A percentile compares a stretch with the other conserved stretches of the same genome.
Conservation (phyloP, 208 protist species). For the Trypanosoma brucei region DNA sequence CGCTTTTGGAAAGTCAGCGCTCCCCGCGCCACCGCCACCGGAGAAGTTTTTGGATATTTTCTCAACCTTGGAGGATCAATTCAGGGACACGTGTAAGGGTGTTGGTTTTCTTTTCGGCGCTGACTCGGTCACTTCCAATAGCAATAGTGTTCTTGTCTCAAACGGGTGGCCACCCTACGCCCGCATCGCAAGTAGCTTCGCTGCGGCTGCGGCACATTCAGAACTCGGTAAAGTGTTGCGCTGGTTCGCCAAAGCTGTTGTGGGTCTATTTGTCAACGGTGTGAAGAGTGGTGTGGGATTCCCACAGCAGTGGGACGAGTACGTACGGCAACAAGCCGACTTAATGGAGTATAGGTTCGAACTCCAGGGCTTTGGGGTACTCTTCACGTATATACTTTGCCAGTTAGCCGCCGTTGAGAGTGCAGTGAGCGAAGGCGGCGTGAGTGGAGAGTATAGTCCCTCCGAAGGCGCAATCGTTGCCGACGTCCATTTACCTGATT, state of each 20-base stretch:
- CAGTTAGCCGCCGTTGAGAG: conserved; percentile 38
- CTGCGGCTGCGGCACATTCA: conserved; percentile 54
- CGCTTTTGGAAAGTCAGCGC: conserved; percentile 23
- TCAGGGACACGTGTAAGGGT: background rate
- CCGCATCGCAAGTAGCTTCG: conserved; percentile 52
- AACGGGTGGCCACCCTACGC: conserved; percentile 28
- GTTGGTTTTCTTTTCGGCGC: conserved; percentile 14
- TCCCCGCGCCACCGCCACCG: conserved; percentile 29
- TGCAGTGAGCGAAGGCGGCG: conserved; percentile 1
- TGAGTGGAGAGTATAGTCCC: background rate
- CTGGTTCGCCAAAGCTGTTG: conserved; percentile 43
- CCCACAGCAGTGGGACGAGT: conserved; percentile 50
- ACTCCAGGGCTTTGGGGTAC: conserved; percentile 65
- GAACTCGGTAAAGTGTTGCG: conserved; percentile 53
- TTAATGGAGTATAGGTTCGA: conserved; percentile 49
- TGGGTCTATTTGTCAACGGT: conserved; percentile 47
- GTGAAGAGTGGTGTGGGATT: conserved; percentile 43
- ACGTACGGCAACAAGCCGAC: conserved; percentile 16
- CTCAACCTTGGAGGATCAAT: conserved; percentile 2
- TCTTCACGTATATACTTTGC: conserved; percentile 55
- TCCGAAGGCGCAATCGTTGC: background rate
- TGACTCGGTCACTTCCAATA: background rate
- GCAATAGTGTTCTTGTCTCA: conserved; percentile 15
- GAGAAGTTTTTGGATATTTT: conserved; percentile 25
- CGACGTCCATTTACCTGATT: too few relatives aligned